phyloP scores from a whole-genome alignment of 2,329 filamentous ascomycete genomes.

The Balansia obtecta region DNA sequence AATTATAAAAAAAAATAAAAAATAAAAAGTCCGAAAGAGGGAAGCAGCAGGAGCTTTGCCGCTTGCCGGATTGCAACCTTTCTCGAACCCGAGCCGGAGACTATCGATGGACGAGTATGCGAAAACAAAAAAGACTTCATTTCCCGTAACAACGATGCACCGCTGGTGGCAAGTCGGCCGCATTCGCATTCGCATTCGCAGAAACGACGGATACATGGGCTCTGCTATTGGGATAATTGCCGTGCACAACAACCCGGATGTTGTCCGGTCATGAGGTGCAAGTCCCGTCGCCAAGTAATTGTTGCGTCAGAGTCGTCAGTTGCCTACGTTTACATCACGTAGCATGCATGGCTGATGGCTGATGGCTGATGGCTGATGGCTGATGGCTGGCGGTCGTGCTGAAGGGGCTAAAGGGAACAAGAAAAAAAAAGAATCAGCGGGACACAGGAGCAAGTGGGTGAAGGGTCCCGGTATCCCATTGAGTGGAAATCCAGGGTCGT shows the following conservation, averaged over 20 bases:
- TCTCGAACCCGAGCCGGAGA: neutral
- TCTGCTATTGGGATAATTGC: neutral
- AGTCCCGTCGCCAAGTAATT: neutral
- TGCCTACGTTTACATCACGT: neutral
- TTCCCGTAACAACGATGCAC: no score
- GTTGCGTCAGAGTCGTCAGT: neutral
- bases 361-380: no score
- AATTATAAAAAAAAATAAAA: no score
- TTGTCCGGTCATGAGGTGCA: neutral
- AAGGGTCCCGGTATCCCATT: neutral
- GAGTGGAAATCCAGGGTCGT: conserved; percentile 15
- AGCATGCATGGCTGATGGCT: no score
- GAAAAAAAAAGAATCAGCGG: neutral
- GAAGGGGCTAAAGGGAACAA: neutral
- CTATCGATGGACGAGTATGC: no score
- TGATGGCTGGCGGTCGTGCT: neutral
- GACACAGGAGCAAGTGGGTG: neutral
- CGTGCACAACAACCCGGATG: neutral
- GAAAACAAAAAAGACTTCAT: no score
- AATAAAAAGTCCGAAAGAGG: no score
- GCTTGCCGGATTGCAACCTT: neutral
- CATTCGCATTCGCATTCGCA: neutral
- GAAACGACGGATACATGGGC: neutral
- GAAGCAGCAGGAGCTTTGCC: neutral
- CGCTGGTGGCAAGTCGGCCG: no score